Evolutionary conservation across 2,329 filamentous ascomycete genomes (phyloP), one percentile per base, ranked within the genome.

Genomic region (Penicillium sp.): DNA sequence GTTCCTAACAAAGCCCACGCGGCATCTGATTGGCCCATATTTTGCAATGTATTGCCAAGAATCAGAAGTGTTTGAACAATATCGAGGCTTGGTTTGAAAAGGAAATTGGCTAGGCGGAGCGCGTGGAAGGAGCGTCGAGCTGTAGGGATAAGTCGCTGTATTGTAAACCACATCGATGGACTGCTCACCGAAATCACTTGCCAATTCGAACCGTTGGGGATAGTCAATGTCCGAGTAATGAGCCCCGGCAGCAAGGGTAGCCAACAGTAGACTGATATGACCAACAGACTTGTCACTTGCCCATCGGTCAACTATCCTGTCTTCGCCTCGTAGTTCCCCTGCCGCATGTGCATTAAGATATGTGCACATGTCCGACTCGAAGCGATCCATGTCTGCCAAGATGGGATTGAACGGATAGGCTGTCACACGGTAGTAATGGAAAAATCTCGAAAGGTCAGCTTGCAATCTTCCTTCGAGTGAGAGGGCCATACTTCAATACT

Each of bases 31-130:
- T 70, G 69, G 2, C 67, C 67, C 47, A 63, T 65, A 16, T 71
- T 69, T 21, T 70, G 67, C 7, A 70, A 27, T 1, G 64, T 81
- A 57, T 84, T 83, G 21, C 81, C 80, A 2, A 84, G 76, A 5
- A 85, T 79, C 2, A 84, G 68, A 10, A 84, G 71, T 0, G 81
- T 78, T 63, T 84, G 81, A 27, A 84, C 81, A 46, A 76, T 81
- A 50, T 84, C 80, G 34, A 83, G 61, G 2, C 78, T 80, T 6
- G 81, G 79, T 42, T 81, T 77, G 2, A 82, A 83, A 1, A 84
- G 68, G 60, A 84, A 84, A 55, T 84, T 85, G 3, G 80, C 80
- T 52, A 84, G 77, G 1, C 82, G 78, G 3, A 84, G 71, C 55
- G 81, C 83, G 57, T 84, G 81, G 50, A 69, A 69, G 5, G 63